Conservation (phyloP, 1,139 yeast species). For the Tardiomyces depauwii region DNA sequence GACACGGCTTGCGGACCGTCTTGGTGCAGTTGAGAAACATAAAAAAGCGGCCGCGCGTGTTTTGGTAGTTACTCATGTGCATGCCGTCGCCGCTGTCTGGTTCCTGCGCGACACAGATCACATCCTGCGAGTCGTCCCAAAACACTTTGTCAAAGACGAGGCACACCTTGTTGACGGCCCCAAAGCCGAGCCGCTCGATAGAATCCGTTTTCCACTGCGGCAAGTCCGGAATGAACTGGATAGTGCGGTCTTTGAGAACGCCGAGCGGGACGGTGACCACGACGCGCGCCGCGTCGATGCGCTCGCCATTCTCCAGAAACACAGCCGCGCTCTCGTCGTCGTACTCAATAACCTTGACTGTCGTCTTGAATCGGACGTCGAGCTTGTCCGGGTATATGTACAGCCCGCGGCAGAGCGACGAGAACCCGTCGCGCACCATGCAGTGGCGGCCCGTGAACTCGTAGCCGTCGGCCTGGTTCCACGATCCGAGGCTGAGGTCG, state of each 20-base stretch:
- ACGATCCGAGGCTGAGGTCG: slow-evolving; percentile 27
- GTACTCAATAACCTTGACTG: slow-evolving; percentile 29
- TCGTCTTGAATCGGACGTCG: slow-evolving; percentile 30
- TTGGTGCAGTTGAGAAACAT: slow-evolving; percentile 30
- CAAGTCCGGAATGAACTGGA: slow-evolving; percentile 32
- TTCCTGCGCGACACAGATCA: slow-evolving; percentile 25
- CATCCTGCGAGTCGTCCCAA: slow-evolving; percentile 29
- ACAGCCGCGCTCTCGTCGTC: slow-evolving; percentile 22
- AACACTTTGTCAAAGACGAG: slow-evolving; percentile 29
- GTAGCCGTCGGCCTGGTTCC: slow-evolving; percentile 34
- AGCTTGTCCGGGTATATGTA: slow-evolving; percentile 29
- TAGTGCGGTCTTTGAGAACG: slow-evolving; percentile 27
- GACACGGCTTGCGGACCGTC: slow-evolving; percentile 27
- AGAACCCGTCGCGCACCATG: slow-evolving; percentile 28
- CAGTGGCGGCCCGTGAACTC: slow-evolving; percentile 32
- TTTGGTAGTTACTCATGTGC: slow-evolving; percentile 1
- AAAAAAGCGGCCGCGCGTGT: slow-evolving; percentile 28
- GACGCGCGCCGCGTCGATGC: slow-evolving; percentile 29
- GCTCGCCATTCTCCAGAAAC: slow-evolving; percentile 30
- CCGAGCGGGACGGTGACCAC: slow-evolving; percentile 33
- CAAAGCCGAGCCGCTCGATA: slow-evolving; percentile 31
- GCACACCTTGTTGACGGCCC: slow-evolving; percentile 30
- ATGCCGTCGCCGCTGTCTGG: slow-evolving; percentile 8
- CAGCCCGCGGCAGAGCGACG: slow-evolving; percentile 28
- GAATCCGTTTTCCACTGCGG: slow-evolving; percentile 33